phyloP scores from a whole-genome alignment of 495 filamentous ascomycete species.

The Penicillium canariense region DNA sequence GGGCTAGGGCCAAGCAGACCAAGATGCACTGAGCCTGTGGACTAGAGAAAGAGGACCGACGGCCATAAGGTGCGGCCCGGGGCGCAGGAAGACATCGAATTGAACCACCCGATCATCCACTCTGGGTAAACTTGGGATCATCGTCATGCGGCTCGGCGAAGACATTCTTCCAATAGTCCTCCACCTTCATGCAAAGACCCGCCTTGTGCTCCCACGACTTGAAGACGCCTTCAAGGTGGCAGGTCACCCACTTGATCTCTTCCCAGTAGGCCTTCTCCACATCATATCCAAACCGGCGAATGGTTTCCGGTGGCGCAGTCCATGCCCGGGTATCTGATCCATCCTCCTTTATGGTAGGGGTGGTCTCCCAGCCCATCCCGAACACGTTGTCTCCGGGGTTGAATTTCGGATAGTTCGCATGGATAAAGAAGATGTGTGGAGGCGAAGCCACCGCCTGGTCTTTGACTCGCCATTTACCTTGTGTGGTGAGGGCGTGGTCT shows the following conservation, averaged over 20 bases:
- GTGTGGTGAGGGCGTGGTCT: slow-evolving; percentile 39
- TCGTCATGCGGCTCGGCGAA: slow-evolving; percentile 40
- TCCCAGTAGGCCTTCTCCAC: slow-evolving; percentile 53
- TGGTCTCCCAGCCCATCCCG: slow-evolving; percentile 39
- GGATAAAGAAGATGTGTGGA: slow-evolving; percentile 49
- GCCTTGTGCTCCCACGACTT: slow-evolving; percentile 39
- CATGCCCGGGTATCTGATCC: slow-evolving; percentile 43
- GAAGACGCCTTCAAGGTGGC: slow-evolving; percentile 39
- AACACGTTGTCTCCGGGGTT: slow-evolving; percentile 49
- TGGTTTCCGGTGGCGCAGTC: slow-evolving; percentile 34
- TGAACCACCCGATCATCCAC: slow-evolving; percentile 16
- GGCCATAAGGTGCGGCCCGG: not conserved
- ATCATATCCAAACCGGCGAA: slow-evolving; percentile 49
- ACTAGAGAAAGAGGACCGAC: not conserved
- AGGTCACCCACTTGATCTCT: slow-evolving; percentile 49
- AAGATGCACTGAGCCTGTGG: not conserved
- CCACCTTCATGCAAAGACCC: slow-evolving; percentile 36
- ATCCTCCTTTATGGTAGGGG: slow-evolving; percentile 37
- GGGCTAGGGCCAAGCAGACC: not conserved
- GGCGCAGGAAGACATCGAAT: not conserved
- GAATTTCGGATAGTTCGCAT: slow-evolving; percentile 55
- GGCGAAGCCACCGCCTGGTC: slow-evolving; percentile 31
- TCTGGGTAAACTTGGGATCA: slow-evolving; percentile 34
- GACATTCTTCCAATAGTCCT: slow-evolving; percentile 42
- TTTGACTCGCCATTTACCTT: slow-evolving; percentile 39